A percentile compares a stretch with the other conserved stretches of the same genome.
phyloP scores from a whole-genome alignment of 2,329 filamentous ascomycete species.

The Nothophaeocryptopus gaeumannii region DNA sequence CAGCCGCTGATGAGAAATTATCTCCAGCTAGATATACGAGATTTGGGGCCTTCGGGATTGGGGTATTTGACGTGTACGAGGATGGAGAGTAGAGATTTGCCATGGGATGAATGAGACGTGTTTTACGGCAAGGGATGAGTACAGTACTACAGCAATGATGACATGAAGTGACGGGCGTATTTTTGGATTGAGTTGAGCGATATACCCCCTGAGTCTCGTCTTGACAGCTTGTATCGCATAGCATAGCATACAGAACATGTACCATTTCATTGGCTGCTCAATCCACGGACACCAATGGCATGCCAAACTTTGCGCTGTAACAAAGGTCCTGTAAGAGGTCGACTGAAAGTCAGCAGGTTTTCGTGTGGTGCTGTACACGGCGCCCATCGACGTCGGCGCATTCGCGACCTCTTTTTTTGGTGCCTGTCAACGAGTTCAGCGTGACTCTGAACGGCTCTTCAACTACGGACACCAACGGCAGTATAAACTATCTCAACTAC shows the following conservation, averaged over 20 bases:
- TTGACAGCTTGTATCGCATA: neutral
- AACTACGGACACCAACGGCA: too few species aligned
- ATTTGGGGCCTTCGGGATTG: conserved; percentile 40
- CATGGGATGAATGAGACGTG: conserved; percentile 58
- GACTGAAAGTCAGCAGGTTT: too few species aligned
- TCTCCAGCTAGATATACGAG: conserved; percentile 69
- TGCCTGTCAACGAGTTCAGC: too few species aligned
- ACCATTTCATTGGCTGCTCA: neutral
- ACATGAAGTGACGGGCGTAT: neutral
- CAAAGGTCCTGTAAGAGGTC: too few species aligned
- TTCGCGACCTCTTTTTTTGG: too few species aligned
- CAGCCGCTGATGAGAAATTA: conserved; percentile 82
- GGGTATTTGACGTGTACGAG: conserved; percentile 65
- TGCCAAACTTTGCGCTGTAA: too few species aligned
- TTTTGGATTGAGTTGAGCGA: conserved; percentile 1
- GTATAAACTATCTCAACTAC: too few species aligned
- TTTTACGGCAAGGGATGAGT: too few species aligned
- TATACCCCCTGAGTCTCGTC: conserved; percentile 5
- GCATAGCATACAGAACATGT: neutral
- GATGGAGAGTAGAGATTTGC: conserved; percentile 61
- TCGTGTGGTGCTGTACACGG: too few species aligned
- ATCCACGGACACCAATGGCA: too few species aligned
- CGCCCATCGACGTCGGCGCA: too few species aligned
- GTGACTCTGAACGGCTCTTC: too few species aligned
- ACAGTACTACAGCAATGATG: neutral